These are phyloP conservation scores for Quercus phellos DNA, from an alignment of 331 rosid genomes.

Conservation along the genomic window DNA sequence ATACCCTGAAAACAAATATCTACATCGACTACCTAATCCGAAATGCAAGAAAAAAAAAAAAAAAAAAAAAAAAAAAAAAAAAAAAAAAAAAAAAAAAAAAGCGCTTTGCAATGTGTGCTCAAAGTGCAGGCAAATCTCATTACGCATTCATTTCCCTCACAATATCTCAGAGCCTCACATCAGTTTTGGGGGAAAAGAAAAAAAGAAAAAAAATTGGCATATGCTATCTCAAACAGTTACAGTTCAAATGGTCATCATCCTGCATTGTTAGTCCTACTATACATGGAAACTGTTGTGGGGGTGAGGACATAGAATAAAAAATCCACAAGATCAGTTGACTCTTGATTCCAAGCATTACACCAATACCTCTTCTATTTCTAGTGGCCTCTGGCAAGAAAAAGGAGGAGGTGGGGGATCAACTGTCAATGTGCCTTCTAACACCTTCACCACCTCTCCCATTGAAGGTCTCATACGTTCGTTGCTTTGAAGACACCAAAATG, in stretches of 20 bases:
- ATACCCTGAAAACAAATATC: too few species aligned
- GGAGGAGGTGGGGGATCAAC: conserved; percentile 83
- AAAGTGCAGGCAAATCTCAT: conserved; percentile 2
- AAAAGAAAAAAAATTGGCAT: conserved; percentile 3
- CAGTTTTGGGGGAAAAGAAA: neutral
- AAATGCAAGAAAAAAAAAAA: neutral
- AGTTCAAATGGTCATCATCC: conserved; percentile 21
- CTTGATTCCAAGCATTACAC: conserved; percentile 22
- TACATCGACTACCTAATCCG: too few species aligned
- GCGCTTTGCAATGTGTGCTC: neutral
- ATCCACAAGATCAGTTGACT: conserved; percentile 23
- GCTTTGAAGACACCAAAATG: conserved; percentile 76
- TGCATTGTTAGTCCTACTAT: conserved; percentile 49
- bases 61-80: too few species aligned
- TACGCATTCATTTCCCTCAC: conserved; percentile 6
- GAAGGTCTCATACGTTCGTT: conserved; percentile 59
- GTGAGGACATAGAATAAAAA: neutral
- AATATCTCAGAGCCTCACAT: conserved; percentile 19
- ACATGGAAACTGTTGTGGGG: conserved; percentile 11
- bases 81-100: too few species aligned
- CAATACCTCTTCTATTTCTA: conserved; percentile 23
- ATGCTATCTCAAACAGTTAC: conserved; percentile 6
- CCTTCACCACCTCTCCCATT: conserved; percentile 76
- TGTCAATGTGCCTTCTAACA: conserved; percentile 57
- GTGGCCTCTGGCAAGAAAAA: conserved; percentile 20